Evolutionary conservation across 192 early-diverging fungal species (phyloP), one percentile per base, ranked within the genome.

Genomic region (Gonapodya prolifera): DNA sequence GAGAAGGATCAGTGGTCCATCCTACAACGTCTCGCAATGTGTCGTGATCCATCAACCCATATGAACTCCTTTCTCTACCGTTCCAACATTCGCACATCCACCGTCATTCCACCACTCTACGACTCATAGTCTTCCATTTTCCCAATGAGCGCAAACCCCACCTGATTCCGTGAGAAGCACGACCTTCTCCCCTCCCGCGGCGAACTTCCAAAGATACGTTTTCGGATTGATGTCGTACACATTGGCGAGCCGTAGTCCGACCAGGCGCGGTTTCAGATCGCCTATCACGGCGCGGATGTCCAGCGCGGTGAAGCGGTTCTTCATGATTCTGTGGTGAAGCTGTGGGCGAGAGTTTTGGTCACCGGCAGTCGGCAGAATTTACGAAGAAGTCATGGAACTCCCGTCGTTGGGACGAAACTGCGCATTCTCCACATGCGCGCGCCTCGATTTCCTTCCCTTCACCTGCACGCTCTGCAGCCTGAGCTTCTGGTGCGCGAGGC

Each of bases 201-300:
- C 90, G 76, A 99, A 98, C 80, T 97, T 98, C 82, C 97, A 87
- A 29, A 99, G 85, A 79, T 92, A 94, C 71, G 95, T 97, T 82
- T 92, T 92, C 2, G 86, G 77, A 76, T 93, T 96, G 78, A 96
- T 88, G 85, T 98, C 96, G 82, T 98, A 99, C n/a, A 98, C 88
- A 76, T 97, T 97, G 80, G 95, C 93, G 23, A 99, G 84, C 2
- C 97, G 93, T 69, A 96, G 82, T 1, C 94, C 96, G 2, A 95
- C 86, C 29, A 97, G 76, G 88, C 88, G 79, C 36, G 77, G 75
- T 33, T 85, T 83, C 17, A 96, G 82, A 34, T 93, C 91, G 28
- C 91, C 84, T 0, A 94, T 93, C 8, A 89, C 89, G 2, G 94
- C 93, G 29, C 93, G 88, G 30, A 95, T 90, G 77, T 99, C 97